Base-by-base conservation (phyloP, 2,329 filamentous ascomycete species). In the Monosporascus sp. region DNA sequence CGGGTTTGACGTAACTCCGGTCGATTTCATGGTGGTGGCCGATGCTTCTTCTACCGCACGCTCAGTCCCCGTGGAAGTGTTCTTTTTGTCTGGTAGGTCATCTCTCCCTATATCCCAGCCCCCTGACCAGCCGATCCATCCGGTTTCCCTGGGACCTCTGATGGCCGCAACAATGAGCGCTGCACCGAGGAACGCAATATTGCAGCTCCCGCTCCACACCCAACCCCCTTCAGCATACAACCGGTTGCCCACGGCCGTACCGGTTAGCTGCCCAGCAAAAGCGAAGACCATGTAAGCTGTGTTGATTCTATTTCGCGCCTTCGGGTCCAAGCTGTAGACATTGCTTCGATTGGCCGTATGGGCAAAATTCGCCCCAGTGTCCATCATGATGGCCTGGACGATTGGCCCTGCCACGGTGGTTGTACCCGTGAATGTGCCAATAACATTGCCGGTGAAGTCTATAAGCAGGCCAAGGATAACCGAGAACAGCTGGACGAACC, bases 201-300 rank as follows among this genome's bases (percentile, higher is more conserved):
- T 73, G 43, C 68, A 72, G 7, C 68, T 70, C 0, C 76, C 74
- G 51, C 77, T 80, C 56, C 70, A 74, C 7, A 64, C 69, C 78
- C 78, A 81, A 0, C 79, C 79, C 1, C 78, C 78, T 31, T 71
- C 62, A 0, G 78, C 77, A 53, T 79, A 81, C 2, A 81, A 64
- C 18, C 73, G 68, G 56, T 80, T 81, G 0, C 81, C 81, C 5
- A 81, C 80, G 1, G 80, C 76, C 0, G 84, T 86, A 0, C 89
- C 89, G 2, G 85, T 85, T 47, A 94, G 61, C 31, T 94, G 89
- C 0, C 89, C 43, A 28, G 80, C 83, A 63, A 93, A 93, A 0
- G 82, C 84, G 7, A 79, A 78, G 0, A 91, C 78, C 89, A 93
- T 94, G 63, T 91, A 94, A 1, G 85, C 87, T 0, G 89, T 91